Conservation (phyloP, 1,284 basidiomycete genomes). For the Anthracocystis panici-leucophaei region DNA sequence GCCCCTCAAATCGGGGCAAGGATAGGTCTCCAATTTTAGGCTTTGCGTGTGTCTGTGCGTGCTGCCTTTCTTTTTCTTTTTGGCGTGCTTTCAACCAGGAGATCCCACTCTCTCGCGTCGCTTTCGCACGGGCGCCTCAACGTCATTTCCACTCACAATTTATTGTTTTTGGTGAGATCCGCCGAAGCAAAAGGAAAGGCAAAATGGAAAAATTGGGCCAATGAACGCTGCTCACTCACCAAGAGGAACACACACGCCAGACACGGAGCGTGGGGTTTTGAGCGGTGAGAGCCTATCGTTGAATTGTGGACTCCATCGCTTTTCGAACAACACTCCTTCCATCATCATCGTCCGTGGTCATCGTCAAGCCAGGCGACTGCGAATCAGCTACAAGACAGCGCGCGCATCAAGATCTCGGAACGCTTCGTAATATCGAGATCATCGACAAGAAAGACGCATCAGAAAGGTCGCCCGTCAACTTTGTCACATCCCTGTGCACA, state of each 20-base stretch:
- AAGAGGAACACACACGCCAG: conserved; percentile 8
- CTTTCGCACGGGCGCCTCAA: conserved; percentile 8
- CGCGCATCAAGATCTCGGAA: background rate
- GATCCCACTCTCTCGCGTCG: background rate
- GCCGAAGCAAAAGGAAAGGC: conserved; percentile 1
- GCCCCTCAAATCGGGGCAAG: background rate
- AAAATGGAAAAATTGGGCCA: conserved; percentile 11
- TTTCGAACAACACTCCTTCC: background rate
- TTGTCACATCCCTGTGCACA: background rate
- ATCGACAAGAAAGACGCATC: background rate
- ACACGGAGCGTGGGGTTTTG: background rate
- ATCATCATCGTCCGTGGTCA: background rate
- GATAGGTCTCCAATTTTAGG: no score
- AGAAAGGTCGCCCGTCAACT: background rate
- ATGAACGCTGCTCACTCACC: conserved; percentile 32
- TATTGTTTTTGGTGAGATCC: background rate
- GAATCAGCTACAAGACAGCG: background rate
- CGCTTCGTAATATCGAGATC: background rate
- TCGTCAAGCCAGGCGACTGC: background rate
- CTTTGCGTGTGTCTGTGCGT: conserved; percentile 8
- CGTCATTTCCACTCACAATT: background rate
- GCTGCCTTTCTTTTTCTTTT: background rate
- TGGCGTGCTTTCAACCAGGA: background rate
- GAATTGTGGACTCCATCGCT: background rate
- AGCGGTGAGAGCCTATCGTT: background rate